Conservation (phyloP, 176 grass and related monocot species). For the Oryza brachyantha region DNA sequence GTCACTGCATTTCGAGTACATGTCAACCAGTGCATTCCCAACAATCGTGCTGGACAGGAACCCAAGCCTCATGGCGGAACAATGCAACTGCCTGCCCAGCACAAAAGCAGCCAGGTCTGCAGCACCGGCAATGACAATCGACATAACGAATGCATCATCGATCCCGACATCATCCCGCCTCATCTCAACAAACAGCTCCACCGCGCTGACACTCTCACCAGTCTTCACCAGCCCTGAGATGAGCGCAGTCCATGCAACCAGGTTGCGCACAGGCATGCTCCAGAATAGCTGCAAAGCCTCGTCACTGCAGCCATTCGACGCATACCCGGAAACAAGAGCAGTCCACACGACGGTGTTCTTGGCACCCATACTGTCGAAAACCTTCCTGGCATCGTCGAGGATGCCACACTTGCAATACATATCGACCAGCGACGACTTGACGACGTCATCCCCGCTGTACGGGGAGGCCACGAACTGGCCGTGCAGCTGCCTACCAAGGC, state of each 20-base stretch:
- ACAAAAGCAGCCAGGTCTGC: constrained; percentile 55
- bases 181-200: constrained; percentile 69
- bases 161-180: constrained; percentile 54
- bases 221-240: constrained; percentile 65
- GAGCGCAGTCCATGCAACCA: constrained; percentile 83
- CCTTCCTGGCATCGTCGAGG: constrained; percentile 54
- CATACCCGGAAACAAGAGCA: constrained; percentile 71
- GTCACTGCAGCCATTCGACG: constrained; percentile 26
- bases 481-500: constrained; percentile 72
- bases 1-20: constrained; percentile 95
- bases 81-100: constrained; percentile 67
- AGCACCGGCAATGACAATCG: constrained; percentile 32
- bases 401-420: constrained; percentile 83
- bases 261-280: constrained; percentile 52
- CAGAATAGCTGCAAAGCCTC: constrained; percentile 59
- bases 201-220: constrained; percentile 39
- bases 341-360: constrained; percentile 78
- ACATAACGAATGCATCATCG: constrained; percentile 64
- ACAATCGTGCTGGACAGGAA: constrained; percentile 56
- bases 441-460: constrained; percentile 47
- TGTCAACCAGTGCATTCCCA: constrained; percentile 74
- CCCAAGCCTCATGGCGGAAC: constrained; percentile 46
- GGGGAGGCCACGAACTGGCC: constrained; percentile 42
- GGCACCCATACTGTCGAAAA: constrained; percentile 56
- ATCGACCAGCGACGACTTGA: constrained; percentile 73